Evolutionary conservation across 2,329 filamentous ascomycete genomes (phyloP).

Genomic region (Elsinoe australis): DNA sequence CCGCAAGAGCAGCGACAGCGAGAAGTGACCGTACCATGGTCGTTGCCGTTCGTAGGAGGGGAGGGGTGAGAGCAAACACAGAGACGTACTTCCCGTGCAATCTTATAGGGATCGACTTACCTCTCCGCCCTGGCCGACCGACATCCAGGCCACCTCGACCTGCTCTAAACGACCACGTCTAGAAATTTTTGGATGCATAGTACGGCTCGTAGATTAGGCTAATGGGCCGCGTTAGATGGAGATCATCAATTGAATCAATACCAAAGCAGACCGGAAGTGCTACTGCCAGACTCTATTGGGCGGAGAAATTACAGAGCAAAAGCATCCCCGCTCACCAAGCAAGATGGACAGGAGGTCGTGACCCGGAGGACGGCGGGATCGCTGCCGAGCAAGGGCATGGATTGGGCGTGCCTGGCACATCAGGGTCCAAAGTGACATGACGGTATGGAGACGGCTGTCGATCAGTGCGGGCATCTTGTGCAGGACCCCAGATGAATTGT

Average conservation of each 20-base stretch:
- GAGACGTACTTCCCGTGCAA: neutral
- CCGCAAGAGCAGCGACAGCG: conserved; percentile 8
- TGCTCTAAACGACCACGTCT: neutral
- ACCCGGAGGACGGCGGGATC: conserved; percentile 6
- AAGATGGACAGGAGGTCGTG: neutral
- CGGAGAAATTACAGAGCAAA: conserved; percentile 12
- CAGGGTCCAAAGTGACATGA: conserved; percentile 9
- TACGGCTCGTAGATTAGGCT: neutral
- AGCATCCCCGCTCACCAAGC: conserved; percentile 8
- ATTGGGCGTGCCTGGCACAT: conserved; percentile 8
- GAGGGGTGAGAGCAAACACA: neutral
- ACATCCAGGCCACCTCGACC: neutral
- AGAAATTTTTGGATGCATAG: neutral
- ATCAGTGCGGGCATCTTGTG: conserved; percentile 12
- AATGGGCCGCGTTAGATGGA: conserved; percentile 1
- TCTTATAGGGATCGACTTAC: conserved; percentile 7
- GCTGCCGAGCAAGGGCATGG: neutral
- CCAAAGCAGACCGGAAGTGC: conserved; percentile 4
- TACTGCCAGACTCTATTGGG: conserved; percentile 11
- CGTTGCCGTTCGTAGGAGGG: neutral
- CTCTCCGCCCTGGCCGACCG: neutral
- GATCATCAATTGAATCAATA: conserved; percentile 1
- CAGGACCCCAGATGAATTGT: conserved; percentile 15
- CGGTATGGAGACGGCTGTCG: conserved; percentile 2
- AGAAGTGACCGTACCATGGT: conserved; percentile 4